These are phyloP conservation scores for Tephrocybe sp. DNA, from an alignment of 768 basidiomycete species.

Conservation along the genomic window DNA sequence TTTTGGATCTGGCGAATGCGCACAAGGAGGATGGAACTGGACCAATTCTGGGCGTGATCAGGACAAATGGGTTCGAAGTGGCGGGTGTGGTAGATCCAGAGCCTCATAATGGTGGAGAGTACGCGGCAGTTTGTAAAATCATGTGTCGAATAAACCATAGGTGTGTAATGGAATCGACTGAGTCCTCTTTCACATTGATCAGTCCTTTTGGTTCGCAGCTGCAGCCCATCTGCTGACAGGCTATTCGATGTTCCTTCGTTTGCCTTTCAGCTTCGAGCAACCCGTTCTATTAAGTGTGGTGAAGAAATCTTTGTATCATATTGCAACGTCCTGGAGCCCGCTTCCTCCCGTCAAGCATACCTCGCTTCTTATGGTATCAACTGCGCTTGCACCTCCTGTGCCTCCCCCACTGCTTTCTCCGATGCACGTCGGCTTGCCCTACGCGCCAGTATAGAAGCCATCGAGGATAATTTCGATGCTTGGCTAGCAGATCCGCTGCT, in stretches of 20 bases:
- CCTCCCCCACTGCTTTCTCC: slow-evolving; percentile 18
- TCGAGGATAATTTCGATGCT: slow-evolving; percentile 11
- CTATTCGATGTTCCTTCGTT: slow-evolving; percentile 31
- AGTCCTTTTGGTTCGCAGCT: slow-evolving; percentile 17
- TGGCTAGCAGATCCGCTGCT: slow-evolving; percentile 18
- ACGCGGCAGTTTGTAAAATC: slow-evolving; percentile 26
- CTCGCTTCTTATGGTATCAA: slow-evolving; percentile 29
- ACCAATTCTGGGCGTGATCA: slow-evolving; percentile 30
- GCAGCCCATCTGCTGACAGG: slow-evolving; percentile 27
- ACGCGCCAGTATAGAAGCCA: slow-evolving; percentile 11
- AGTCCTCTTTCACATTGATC: too few relatives aligned
- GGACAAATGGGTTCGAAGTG: slow-evolving; percentile 32
- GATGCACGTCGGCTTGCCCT: slow-evolving; percentile 22
- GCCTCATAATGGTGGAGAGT: slow-evolving; percentile 14
- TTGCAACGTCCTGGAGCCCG: slow-evolving; percentile 16
- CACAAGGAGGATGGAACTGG: slow-evolving; percentile 33
- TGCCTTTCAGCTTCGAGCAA: slow-evolving; percentile 26
- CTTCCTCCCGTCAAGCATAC: slow-evolving; percentile 22
- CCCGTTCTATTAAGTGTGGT: slow-evolving; percentile 25
- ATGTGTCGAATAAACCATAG: slow-evolving; percentile 40
- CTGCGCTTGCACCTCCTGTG: slow-evolving; percentile 27
- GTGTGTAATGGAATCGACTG: slow-evolving; percentile 18
- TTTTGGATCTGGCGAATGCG: slow-evolving; percentile 30
- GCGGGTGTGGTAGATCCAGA: slow-evolving; percentile 20
- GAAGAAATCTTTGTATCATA: slow-evolving; percentile 33